Percentiles rank a stretch among this genome's conserved stretches.
Evolutionary conservation across 2,329 filamentous ascomycete species (phyloP).

Genomic region (Cladobotryum mycophilum): DNA sequence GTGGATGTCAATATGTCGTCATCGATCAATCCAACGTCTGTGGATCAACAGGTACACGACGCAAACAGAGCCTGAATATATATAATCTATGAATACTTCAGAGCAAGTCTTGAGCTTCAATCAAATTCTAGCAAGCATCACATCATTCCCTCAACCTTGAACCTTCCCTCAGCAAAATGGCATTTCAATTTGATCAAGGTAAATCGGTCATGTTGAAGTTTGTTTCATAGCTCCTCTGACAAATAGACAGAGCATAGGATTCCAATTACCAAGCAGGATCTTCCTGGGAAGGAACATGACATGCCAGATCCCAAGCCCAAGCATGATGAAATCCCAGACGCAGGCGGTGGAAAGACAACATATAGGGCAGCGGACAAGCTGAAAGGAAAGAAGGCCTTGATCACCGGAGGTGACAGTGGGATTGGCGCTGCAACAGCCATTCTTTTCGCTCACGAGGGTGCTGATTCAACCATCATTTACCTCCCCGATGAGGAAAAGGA

Average conservation of each 20-base stretch:
- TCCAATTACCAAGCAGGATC: conserved; percentile 23
- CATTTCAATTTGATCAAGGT: neutral
- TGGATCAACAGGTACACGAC: too few relatives aligned
- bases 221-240: neutral
- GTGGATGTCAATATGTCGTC: too few relatives aligned
- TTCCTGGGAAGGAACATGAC: conserved; percentile 22
- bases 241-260: conserved; percentile 11
- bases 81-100: neutral
- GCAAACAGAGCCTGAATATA: too few relatives aligned
- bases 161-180: neutral
- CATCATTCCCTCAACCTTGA: neutral
- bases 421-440: conserved; percentile 50
- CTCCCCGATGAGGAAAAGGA: conserved; percentile 50
- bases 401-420: conserved; percentile 55
- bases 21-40: too few relatives aligned
- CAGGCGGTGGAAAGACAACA: conserved; percentile 48
- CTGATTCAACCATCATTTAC: conserved; percentile 50
- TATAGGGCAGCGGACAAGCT: conserved; percentile 7
- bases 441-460: conserved; percentile 52
- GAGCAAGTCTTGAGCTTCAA: neutral
- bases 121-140: too few relatives aligned
- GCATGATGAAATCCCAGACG: conserved; percentile 60
- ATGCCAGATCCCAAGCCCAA: conserved; percentile 41
- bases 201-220: neutral
- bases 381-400: conserved; percentile 1